phyloP scores from a whole-genome alignment of 1,284 basidiomycete species.

The Pyrrhoderma noxium region DNA sequence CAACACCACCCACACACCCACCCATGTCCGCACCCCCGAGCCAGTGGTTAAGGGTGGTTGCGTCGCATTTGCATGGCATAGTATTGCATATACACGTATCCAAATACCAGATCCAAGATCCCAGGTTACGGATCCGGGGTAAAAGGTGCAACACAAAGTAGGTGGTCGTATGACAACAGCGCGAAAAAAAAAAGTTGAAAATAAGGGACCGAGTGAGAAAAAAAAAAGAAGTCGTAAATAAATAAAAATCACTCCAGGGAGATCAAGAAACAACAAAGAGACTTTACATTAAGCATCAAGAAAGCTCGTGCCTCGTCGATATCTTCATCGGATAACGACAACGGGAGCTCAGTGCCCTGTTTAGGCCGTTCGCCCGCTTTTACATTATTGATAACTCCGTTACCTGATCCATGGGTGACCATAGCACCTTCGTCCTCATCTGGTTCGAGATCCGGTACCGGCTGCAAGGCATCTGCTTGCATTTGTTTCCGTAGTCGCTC shows the following conservation, averaged over 20 bases:
- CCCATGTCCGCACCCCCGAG: no score
- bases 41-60: no score
- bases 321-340: conserved; percentile 35
- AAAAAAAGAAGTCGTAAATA: conserved; percentile 10
- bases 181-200: neutral
- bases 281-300: conserved; percentile 54
- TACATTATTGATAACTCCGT: conserved; percentile 18
- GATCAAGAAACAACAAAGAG: conserved; percentile 4
- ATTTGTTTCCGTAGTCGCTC: conserved; percentile 57
- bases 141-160: no score
- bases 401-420: neutral
- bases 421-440: conserved; percentile 21
- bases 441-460: conserved; percentile 30
- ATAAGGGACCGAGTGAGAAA: no score
- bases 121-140: no score
- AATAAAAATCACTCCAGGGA: conserved; percentile 10
- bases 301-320: conserved; percentile 63
- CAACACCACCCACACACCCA: no score
- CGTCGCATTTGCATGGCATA: no score
- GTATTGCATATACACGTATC: no score
- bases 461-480: conserved; percentile 57
- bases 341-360: conserved; percentile 29
- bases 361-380: conserved; percentile 23
- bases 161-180: neutral
- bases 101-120: no score